phyloP scores from a whole-genome alignment of 1,284 basidiomycete species.

The Phlebopus sp. region DNA sequence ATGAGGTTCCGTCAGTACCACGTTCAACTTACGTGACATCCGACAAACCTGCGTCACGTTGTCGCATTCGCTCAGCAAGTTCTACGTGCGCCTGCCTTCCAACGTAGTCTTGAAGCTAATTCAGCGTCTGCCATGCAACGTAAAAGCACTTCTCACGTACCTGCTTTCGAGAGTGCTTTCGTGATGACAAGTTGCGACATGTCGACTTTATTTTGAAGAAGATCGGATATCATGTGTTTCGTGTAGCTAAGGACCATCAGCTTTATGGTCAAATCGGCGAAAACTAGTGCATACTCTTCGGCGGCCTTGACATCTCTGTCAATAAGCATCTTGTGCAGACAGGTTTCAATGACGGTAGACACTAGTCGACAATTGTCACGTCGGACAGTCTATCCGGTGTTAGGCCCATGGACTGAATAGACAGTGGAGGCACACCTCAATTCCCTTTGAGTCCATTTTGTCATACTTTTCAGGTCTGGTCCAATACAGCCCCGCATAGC shows the following conservation, averaged over 20 bases:
- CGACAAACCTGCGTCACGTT: slow-evolving; percentile 81
- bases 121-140: no score
- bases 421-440: slow-evolving; percentile 65
- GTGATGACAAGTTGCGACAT: slow-evolving; percentile 98
- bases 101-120: slow-evolving; percentile 56
- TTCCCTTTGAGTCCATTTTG: slow-evolving; percentile 98
- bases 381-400: slow-evolving; percentile 77
- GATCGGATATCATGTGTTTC: slow-evolving; percentile 88
- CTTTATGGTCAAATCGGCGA: slow-evolving; percentile 3
- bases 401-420: not conserved
- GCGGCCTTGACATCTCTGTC: slow-evolving; percentile 90
- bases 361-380: slow-evolving; percentile 95
- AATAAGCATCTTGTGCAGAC: slow-evolving; percentile 94
- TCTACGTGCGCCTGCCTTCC: slow-evolving; percentile 95
- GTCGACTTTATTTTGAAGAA: slow-evolving; percentile 93
- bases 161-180: slow-evolving; percentile 87
- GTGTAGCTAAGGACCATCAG: slow-evolving; percentile 64
- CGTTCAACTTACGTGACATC: not conserved
- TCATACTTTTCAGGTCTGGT: slow-evolving; percentile 91
- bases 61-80: slow-evolving; percentile 90
- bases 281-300: slow-evolving; percentile 63
- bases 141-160: slow-evolving; percentile 37
- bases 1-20: slow-evolving; percentile 2
- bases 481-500: slow-evolving; percentile 97
- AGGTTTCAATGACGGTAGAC: slow-evolving; percentile 94